Base-by-base conservation (phyloP, 176 grass and related monocot genomes). In the Avena insularis region DNA sequence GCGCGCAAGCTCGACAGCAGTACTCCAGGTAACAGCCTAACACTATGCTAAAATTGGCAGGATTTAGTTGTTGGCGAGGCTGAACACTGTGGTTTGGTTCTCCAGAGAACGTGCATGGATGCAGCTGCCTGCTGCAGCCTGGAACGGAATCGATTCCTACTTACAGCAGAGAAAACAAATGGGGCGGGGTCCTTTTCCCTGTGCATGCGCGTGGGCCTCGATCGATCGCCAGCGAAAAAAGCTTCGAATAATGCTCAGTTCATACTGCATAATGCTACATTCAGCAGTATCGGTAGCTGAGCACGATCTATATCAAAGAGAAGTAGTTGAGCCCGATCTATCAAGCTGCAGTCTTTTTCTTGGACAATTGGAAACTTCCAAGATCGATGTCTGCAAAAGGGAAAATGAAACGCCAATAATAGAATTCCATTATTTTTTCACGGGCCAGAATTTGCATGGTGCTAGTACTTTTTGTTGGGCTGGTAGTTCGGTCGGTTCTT, bases 291-390 rank as follows among this genome's bases (percentile, higher is more conserved):
- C 38, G 80, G 89, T 87, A 15, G 89, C 49, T 91, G 85, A 87
- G 89, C 59, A 76, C 38, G 50, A 81, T 91, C 85, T 84, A 84
- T 87, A 23, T 23, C 23, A 23, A 23, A 23, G 23, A 23, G 23
- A 23, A 84, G 89, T 87, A 15, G 89, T 59, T 91, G 85, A 87
- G 89, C 59, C 81, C 38, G 50, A 81, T 91, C 85, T 84, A 84
- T 87, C 89, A 87, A 7, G 10, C 80, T 57, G 74, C 81, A 87
- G 81, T 54, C 65, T 6, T 64, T 46, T 47, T 63, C 46, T 15
- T 83, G 33, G 79, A 15, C 71, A 25, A 23, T 87, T 55, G 9
- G 65, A 80, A 79, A 75, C 85, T 74, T 90, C 80, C 85, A 87
- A 87, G 31, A 79, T 65, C 12, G 12, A 65, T 48, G 46, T 12